Percentiles rank a stretch among this genome's conserved stretches.
phyloP scores from a whole-genome alignment of 163 green algal genomes.

The Scenedesmus sp. region DNA sequence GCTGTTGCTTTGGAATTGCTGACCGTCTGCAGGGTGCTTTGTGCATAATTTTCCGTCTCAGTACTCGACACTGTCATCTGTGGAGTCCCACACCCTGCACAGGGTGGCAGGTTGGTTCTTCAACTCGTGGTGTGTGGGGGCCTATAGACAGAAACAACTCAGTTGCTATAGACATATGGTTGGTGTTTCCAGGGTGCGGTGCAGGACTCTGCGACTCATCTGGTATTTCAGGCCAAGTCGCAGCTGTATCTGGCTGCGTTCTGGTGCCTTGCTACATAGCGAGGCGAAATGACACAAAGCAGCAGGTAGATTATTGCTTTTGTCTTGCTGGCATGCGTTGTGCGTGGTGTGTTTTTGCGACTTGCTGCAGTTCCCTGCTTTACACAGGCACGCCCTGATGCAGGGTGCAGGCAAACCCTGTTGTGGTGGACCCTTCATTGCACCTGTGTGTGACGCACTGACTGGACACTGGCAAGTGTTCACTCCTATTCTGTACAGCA shows the following conservation, averaged over 20 bases:
- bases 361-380: background rate
- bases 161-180: background rate
- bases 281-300: background rate
- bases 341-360: background rate
- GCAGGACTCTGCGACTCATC: background rate
- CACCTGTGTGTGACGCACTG: constrained; percentile 10
- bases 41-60: background rate
- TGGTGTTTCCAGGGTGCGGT: background rate
- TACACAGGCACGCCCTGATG: background rate
- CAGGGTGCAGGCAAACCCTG: background rate
- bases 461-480: background rate
- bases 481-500: background rate
- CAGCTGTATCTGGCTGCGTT: background rate
- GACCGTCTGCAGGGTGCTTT: constrained; percentile 9
- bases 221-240: background rate
- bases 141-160: background rate
- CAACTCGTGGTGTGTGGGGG: constrained; percentile 9
- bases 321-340: background rate
- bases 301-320: background rate
- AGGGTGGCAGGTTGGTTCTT: background rate
- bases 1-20: constrained; percentile 9
- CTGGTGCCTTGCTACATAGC: background rate
- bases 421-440: background rate
- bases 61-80: constrained; percentile 11
- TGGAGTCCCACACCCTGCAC: background rate